A percentile compares a stretch with the other conserved stretches of the same genome.
phyloP scores from a whole-genome alignment of 164 flowering plant species.

The Dillenia turbinata region DNA sequence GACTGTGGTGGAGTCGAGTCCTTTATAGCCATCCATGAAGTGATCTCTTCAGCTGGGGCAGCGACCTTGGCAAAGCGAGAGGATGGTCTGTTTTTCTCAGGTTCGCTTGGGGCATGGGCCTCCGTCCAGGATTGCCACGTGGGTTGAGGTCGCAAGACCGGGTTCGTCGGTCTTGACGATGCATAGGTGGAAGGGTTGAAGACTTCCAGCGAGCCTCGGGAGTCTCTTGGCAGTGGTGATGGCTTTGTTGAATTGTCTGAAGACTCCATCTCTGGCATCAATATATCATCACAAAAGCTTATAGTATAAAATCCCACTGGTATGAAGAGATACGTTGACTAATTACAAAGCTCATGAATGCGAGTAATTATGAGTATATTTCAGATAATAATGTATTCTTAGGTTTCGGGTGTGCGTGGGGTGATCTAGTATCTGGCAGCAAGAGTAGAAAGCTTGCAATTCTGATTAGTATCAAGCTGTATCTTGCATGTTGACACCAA shows the following conservation, averaged over 20 bases:
- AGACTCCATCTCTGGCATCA: constrained; percentile 27
- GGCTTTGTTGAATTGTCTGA: constrained; percentile 18
- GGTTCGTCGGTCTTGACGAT: constrained; percentile 28
- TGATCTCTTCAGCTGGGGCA: constrained; percentile 19
- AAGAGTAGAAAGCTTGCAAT: no score
- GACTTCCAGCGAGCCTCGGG: constrained; percentile 68
- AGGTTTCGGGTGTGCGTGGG: no score
- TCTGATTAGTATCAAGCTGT: no score
- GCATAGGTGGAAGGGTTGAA: constrained; percentile 55
- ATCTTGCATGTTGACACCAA: no score
- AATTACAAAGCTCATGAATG: background rate
- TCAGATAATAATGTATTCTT: no score
- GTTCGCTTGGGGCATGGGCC: constrained; percentile 16
- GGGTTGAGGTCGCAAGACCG: constrained; percentile 28
- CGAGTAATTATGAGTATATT: no score
- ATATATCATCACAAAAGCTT: background rate
- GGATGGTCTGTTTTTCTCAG: constrained; percentile 15
- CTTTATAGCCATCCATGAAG: constrained; percentile 88
- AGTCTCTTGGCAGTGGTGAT: constrained; percentile 44
- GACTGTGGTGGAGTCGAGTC: constrained; percentile 24
- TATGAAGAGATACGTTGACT: background rate
- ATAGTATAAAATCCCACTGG: background rate
- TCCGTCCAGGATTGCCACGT: constrained; percentile 44
- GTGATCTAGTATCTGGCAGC: no score
- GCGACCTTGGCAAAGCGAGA: constrained; percentile 11